Evolutionary conservation across 225 moss, liverwort and hornwort genomes (phyloP).

Genomic region (Thuidium tamariscinum): DNA sequence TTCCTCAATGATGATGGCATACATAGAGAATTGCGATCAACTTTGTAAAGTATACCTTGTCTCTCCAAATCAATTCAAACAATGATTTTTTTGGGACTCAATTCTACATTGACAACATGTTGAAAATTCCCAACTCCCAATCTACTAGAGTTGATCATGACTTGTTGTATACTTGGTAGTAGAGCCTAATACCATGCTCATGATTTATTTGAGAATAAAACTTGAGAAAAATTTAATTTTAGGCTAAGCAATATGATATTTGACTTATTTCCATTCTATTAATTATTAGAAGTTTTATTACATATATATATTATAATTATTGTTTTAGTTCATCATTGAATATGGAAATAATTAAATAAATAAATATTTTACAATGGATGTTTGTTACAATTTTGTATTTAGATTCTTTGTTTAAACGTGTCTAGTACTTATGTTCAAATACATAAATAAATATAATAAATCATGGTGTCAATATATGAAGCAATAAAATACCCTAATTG

Average conservation of each 20-base stretch:
- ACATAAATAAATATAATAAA: background rate
- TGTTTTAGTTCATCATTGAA: rapidly evolving
- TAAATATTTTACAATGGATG: rapidly evolving
- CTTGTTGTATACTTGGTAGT: rapidly evolving
- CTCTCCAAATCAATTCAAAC: rapidly evolving
- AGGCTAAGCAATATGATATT: background rate
- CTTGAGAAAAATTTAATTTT: too few species aligned
- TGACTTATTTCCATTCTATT: background rate
- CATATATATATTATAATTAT: too few species aligned
- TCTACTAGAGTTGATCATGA: rapidly evolving
- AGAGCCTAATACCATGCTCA: rapidly evolving
- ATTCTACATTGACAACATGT: background rate
- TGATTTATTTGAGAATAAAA: background rate
- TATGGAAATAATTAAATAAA: background rate
- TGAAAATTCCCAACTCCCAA: rapidly evolving
- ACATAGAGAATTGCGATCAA: background rate
- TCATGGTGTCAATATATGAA: background rate
- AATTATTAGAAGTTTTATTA: background rate
- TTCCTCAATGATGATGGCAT: rapidly evolving
- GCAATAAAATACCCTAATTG: background rate
- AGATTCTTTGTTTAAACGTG: too few species aligned
- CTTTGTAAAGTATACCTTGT: background rate
- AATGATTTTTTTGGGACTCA: background rate
- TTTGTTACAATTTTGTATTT: background rate
- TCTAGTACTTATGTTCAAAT: background rate